Conservation (phyloP, 2,329 filamentous ascomycete genomes). For the Colletotrichum musae region DNA sequence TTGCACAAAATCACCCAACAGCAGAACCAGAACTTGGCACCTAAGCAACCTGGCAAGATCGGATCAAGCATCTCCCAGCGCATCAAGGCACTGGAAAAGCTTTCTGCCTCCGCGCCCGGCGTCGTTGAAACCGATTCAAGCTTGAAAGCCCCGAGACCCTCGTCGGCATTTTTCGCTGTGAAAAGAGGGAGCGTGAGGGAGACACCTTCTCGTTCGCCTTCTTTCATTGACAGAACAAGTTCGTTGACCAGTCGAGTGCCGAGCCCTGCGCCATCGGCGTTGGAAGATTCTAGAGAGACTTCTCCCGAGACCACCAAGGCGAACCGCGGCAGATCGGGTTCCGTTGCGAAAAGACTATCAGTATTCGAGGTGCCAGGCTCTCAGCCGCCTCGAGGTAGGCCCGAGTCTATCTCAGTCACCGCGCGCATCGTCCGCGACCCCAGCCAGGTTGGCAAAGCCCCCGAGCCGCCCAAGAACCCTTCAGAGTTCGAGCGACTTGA, state of each 20-base stretch:
- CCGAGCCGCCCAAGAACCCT: constrained; percentile 58
- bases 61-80: constrained; percentile 93
- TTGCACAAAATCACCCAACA: constrained; percentile 69
- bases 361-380: constrained; percentile 63
- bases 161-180: constrained; percentile 73
- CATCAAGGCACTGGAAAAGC: constrained; percentile 92
- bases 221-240: constrained; percentile 60
- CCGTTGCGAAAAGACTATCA: constrained; percentile 69
- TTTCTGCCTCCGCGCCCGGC: constrained; percentile 64
- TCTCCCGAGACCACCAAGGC: constrained; percentile 60
- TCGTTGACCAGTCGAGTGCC: constrained; percentile 51
- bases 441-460: constrained; percentile 56
- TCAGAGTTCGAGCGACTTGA: constrained; percentile 64
- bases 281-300: constrained; percentile 59
- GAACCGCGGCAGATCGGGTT: constrained; percentile 64
- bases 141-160: constrained; percentile 49
- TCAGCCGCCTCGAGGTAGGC: constrained; percentile 61
- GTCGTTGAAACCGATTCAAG: constrained; percentile 45
- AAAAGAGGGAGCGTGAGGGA: constrained; percentile 60
- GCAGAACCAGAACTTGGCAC: constrained; percentile 64
- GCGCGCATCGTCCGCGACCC: constrained; percentile 84
- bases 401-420: constrained; percentile 90
- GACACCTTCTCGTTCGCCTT: constrained; percentile 58
- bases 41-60: constrained; percentile 82
- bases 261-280: constrained; percentile 53